Base-by-base conservation (phyloP, 2,329 filamentous ascomycete genomes). In the Ophiostoma perfectum region DNA sequence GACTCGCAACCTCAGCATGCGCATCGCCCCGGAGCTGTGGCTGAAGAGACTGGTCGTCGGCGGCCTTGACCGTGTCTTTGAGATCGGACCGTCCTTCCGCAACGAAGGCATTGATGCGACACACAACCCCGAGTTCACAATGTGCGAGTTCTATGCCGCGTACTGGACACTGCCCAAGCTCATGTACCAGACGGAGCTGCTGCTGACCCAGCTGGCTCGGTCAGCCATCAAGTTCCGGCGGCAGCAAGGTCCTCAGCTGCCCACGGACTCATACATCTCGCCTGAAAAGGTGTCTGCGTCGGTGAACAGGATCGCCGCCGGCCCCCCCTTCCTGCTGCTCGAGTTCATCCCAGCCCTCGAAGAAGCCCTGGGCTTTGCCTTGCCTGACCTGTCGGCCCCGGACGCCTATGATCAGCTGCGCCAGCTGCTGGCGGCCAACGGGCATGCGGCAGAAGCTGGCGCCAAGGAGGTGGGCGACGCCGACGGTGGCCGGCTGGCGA, bases 71-170 rank as follows among this genome's bases (percentile, higher is more conserved):
- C 88, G 84, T 71, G 88, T 99, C 39, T 99, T 96, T 75, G 95
- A 99, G 78, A 93, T 99, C 72, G 95, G 95, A 0, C 90, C 92
- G 3, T 88, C 88, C 12, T 99, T 99, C 78, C 87, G 95, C 60
- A 99, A 99, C 76, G 95, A 99, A 80, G 92, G 92, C 77, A 80
- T 97, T 47, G 93, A 97, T 77, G 86, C 85, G 42, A 97, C 92
- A 0, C 95, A 99, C 77, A 99, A 99, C 75, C 94, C 95, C 0
- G 95, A 99, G 76, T 99, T 98, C 79, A 95, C 91, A 62, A 98
- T 92, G 70, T 98, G 94, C 81, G 95, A 99, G 79, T 98, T 97
- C 79, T 99, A 99, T 79, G 89, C 90, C 70, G 89, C 93, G 2
- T 96, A 93, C 74, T 88, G 90, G 70, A 90, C 89, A 72, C 83